These are phyloP conservation scores for Termitomyces sp. DNA, from an alignment of 768 basidiomycete genomes.

Conservation along the genomic window DNA sequence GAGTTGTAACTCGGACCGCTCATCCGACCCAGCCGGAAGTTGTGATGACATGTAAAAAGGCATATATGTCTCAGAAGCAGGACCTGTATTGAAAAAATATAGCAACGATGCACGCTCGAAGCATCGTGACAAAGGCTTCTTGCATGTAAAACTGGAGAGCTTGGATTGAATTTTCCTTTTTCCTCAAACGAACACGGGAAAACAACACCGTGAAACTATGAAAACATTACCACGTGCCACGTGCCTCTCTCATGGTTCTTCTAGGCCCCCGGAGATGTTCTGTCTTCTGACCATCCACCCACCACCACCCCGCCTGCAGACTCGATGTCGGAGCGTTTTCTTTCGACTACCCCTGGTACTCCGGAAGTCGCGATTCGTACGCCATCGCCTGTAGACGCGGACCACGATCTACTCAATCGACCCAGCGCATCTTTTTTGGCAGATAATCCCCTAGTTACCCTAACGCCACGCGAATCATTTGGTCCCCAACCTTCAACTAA, in stretches of 20 bases:
- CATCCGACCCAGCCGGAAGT: background rate
- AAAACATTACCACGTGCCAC: conserved; percentile 4
- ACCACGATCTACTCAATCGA: conserved; percentile 5
- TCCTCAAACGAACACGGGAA: background rate
- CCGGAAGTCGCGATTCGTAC: conserved; percentile 9
- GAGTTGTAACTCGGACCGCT: background rate
- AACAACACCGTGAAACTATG: conserved; percentile 3
- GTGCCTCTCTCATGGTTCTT: conserved; percentile 3
- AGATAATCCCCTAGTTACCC: conserved; percentile 2
- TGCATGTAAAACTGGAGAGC: background rate
- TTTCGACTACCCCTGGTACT: conserved; percentile 7
- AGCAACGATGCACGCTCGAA: background rate
- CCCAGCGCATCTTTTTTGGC: conserved; percentile 10
- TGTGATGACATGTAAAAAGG: background rate
- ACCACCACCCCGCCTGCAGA: conserved; percentile 4
- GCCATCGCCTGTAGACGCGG: conserved; percentile 7
- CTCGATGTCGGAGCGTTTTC: conserved; percentile 12
- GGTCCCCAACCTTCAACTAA: conserved; percentile 4
- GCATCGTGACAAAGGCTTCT: background rate
- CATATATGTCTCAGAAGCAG: background rate
- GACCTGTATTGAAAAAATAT: background rate
- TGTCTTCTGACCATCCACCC: conserved; percentile 2
- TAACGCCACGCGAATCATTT: conserved; percentile 13
- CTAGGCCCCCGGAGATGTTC: background rate
- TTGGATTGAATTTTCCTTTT: background rate